Conservation (phyloP, 139 green algal genomes). For the Closterium sp. region DNA sequence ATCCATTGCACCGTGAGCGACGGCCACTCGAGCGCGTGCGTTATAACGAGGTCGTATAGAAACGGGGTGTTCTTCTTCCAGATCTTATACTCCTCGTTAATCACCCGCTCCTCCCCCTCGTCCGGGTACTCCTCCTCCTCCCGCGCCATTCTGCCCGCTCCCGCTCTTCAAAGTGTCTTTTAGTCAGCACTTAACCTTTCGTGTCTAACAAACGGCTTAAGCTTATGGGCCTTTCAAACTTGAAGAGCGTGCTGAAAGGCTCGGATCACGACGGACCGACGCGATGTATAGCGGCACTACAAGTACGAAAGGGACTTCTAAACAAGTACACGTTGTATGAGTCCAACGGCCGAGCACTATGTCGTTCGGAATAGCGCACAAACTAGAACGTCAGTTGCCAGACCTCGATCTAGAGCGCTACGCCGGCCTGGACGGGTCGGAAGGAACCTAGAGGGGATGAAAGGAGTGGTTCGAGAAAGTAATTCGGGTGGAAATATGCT, state of each 20-base stretch:
- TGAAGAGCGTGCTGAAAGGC: too few relatives aligned
- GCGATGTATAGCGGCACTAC: too few relatives aligned
- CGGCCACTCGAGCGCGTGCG: conserved; percentile 98
- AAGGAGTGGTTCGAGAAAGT: too few relatives aligned
- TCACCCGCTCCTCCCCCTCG: conserved; percentile 79
- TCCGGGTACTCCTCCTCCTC: conserved; percentile 69
- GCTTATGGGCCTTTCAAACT: neutral
- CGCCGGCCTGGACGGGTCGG: too few relatives aligned
- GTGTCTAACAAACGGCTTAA: neutral
- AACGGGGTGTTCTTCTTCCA: conserved; percentile 99
- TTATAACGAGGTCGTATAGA: conserved; percentile 98
- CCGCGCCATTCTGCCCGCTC: conserved; percentile 30
- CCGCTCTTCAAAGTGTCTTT: neutral
- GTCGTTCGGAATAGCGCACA: neutral
- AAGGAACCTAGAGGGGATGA: too few relatives aligned
- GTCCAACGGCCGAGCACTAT: neutral
- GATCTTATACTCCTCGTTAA: conserved; percentile 99
- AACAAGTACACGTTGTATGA: neutral
- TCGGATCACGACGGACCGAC: too few relatives aligned
- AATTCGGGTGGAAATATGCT: too few relatives aligned
- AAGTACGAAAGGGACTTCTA: neutral
- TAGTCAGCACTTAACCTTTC: neutral
- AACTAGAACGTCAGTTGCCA: neutral
- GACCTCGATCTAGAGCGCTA: too few relatives aligned
- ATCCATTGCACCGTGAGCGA: conserved; percentile 98